Evolutionary conservation across 1,284 basidiomycete genomes (phyloP).

Genomic region (Chalciporus sp.): DNA sequence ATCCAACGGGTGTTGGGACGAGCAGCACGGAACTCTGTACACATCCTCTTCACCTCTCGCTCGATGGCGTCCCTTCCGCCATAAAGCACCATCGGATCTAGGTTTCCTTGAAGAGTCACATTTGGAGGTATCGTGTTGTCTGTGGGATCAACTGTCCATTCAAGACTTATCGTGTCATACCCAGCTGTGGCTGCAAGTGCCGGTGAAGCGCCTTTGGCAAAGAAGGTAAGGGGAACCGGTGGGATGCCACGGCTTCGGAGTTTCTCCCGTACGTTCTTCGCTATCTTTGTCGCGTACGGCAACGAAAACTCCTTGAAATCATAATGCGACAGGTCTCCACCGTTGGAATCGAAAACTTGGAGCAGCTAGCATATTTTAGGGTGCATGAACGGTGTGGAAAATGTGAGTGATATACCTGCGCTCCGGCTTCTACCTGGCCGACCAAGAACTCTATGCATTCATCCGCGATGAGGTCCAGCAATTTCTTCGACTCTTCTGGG

Average conservation of each 20-base stretch:
- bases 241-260: slow-evolving; percentile 60
- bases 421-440: slow-evolving; percentile 90
- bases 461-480: slow-evolving; percentile 79
- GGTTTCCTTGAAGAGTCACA: slow-evolving; percentile 91
- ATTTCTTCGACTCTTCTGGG: slow-evolving; percentile 77
- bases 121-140: slow-evolving; percentile 40
- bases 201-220: slow-evolving; percentile 90
- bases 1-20: slow-evolving; percentile 79
- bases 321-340: slow-evolving; percentile 84
- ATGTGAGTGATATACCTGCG: slow-evolving; percentile 64
- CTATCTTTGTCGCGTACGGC: slow-evolving; percentile 66
- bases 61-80: slow-evolving; percentile 90
- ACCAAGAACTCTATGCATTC: slow-evolving; percentile 87
- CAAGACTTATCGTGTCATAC: slow-evolving; percentile 87
- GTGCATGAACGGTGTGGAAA: not conserved
- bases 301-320: slow-evolving; percentile 82
- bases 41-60: slow-evolving; percentile 82
- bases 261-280: slow-evolving; percentile 59
- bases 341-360: slow-evolving; percentile 96
- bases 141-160: slow-evolving; percentile 83
- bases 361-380: slow-evolving; percentile 58
- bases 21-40: slow-evolving; percentile 68
- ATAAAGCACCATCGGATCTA: slow-evolving; percentile 89
- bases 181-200: slow-evolving; percentile 63
- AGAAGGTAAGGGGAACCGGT: slow-evolving; percentile 81